phyloP scores from a whole-genome alignment of 2,329 filamentous ascomycete genomes.

The Fusarium sambucinum region DNA sequence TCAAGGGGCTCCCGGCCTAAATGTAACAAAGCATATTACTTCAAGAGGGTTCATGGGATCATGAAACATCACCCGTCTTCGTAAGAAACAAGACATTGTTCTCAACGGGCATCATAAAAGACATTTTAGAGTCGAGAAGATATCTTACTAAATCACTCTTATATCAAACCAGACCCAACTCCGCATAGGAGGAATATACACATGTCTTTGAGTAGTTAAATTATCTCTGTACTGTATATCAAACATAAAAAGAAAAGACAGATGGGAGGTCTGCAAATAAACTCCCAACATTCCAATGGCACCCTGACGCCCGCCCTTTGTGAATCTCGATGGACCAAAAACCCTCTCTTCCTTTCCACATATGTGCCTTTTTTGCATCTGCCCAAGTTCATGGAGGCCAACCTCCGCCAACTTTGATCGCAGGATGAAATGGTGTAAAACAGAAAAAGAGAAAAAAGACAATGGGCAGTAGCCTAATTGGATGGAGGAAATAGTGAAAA shows the following conservation, averaged over 20 bases:
- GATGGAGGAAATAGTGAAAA: conserved; percentile 28
- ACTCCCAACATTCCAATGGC: conserved; percentile 40
- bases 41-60: background rate
- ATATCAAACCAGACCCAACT: too few species aligned
- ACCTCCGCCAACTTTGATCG: conserved; percentile 35
- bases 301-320: conserved; percentile 48
- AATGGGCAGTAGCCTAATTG: conserved; percentile 29
- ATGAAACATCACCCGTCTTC: background rate
- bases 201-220: conserved; percentile 28
- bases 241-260: conserved; percentile 31
- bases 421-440: conserved; percentile 18
- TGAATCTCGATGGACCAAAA: conserved; percentile 44
- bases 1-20: background rate
- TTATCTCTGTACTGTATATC: conserved; percentile 35
- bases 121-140: background rate
- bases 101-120: background rate
- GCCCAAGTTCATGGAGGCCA: conserved; percentile 29
- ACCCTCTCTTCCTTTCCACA: conserved; percentile 24
- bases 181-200: background rate
- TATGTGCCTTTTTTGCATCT: conserved; percentile 36
- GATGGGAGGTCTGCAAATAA: conserved; percentile 28
- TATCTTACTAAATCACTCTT: background rate
- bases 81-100: background rate
- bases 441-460: conserved; percentile 20
- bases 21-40: background rate